Evolutionary conservation across 2,329 filamentous ascomycete genomes (phyloP), one percentile per base, ranked within the genome.

Genomic region (Lasiodiplodia citricola): DNA sequence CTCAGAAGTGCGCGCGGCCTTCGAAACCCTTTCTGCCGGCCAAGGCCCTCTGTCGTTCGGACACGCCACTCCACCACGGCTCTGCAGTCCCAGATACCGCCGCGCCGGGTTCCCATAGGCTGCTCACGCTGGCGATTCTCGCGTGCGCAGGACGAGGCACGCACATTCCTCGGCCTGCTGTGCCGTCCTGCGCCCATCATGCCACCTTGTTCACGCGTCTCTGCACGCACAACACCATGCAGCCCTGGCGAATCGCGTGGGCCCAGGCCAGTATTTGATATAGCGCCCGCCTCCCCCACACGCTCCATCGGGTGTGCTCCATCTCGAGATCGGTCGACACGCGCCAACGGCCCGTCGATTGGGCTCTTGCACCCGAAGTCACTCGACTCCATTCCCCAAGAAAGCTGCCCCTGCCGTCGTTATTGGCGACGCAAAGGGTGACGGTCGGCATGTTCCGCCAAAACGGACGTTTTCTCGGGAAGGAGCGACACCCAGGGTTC

Each of bases 211-310:
- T 23, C 11, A 21, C 38, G 37, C 37, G 37, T 41, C 57, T 60
- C 57, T 63, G 58, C 58, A 63, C 28, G 41, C 60, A 64, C 60
- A 64, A 64, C 60, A 64, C 60, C 47, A 63, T 52, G 60, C 60
- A 64, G 60, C 60, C 60, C 60, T 52, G 47, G 58, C 41, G 44
- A 51, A 63, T 50, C 38, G 57, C 37, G 57, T 41, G 13, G 38
- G 21, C 23, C 14, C 38, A 47, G 37, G 28, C 47, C 23, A 10
- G 60, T 52, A 64, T 64, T 64, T 64, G 60, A 52, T 52, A 52
- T 64, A 52, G 41, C 18, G 7, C 13, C 23, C n/a, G 14, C 21
- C 57, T 25, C 60, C 13, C 28, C 37, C 35, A 23, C 28, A 28
- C 57, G 21, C 56, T 25, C 56, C 44, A 7, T 63, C 58, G 58